Percentiles rank a stretch among this genome's conserved stretches.
These are phyloP conservation scores for Aureobasidium sp. DNA, from an alignment of 2,329 filamentous ascomycete genomes.

Conservation along the genomic window DNA sequence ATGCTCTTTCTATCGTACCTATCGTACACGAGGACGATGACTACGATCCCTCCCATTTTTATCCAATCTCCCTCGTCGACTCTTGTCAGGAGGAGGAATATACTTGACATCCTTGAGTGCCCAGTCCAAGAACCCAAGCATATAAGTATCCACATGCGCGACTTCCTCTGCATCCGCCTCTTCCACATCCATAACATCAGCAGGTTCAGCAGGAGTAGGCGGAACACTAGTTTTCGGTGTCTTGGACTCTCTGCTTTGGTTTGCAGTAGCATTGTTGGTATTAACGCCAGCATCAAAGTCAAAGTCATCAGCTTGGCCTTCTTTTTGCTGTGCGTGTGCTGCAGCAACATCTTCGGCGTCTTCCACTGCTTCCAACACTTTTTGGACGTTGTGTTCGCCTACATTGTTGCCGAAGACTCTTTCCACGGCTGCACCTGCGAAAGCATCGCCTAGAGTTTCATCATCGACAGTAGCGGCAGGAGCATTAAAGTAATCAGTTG, in stretches of 20 bases:
- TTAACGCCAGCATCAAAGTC: conserved; percentile 66
- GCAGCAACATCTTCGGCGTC: conserved; percentile 87
- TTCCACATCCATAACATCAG: conserved; percentile 14
- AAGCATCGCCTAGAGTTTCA: conserved; percentile 48
- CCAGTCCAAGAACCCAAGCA: conserved; percentile 25
- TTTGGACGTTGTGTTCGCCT: conserved; percentile 54
- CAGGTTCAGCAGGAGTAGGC: conserved; percentile 23
- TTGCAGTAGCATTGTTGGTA: conserved; percentile 42
- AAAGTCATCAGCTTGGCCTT: conserved; percentile 73
- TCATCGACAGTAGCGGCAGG: conserved; percentile 46
- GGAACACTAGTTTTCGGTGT: conserved; percentile 30
- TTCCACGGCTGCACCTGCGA: conserved; percentile 54
- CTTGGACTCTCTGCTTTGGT: background rate
- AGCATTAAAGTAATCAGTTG: conserved; percentile 86
- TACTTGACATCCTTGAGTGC: conserved; percentile 24
- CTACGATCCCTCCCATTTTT: conserved; percentile 28
- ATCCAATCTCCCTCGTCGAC: conserved; percentile 21
- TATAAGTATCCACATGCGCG: conserved; percentile 60
- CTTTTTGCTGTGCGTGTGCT: conserved; percentile 78
- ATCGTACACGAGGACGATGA: conserved; percentile 21
- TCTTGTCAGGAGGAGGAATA: conserved; percentile 25
- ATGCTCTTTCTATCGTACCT: too few species aligned
- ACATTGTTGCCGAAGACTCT: conserved; percentile 65
- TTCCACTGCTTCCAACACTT: conserved; percentile 80
- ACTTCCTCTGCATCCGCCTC: conserved; percentile 33